Evolutionary conservation across 148 eudicot genomes (phyloP), one percentile per base, ranked within the genome.

Genomic region (Rhododendron vialii): DNA sequence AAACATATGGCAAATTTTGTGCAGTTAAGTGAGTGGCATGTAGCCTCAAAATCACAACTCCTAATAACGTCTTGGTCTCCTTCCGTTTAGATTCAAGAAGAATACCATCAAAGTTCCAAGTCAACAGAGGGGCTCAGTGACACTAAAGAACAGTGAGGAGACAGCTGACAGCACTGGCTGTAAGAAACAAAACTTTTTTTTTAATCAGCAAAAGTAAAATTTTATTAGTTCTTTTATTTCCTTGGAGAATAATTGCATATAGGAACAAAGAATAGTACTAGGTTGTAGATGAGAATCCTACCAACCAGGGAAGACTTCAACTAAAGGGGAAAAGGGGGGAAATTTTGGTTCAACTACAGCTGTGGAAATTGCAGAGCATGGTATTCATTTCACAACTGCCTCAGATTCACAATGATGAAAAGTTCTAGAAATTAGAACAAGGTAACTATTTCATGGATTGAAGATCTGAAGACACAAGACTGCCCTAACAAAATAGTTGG

Each of bases 81-180:
- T 35, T 14, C 4, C 3, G 22, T 74, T 71, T 71, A 30, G 77
- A 35, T 33, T 74, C 78, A 74, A 74, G 38, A 74, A 74, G 45
- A 33, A 30, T 67, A 67, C 80, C 53, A 41, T 43, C 7, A 47
- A 78, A 45, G 30, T 78, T 43, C 53, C 17, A 45, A 45, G 30
- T 10, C 11, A 22, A 78, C n/a, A 78, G 53, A 24, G 81, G 81
- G 53, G 30, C 48, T 35, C 48, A 36, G 79, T 18, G 47, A 18
- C 45, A 15, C 24, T 33, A 73, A 18, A 75, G 78, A 36, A 75
- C 47, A 75, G n/a, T 78, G 81, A 78, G 53, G 81, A 78, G 81
- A 78, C 81, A 22, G 30, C 33, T 43, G 81, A 78, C 53, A 22
- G 30, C 18, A 45, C 81, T 78, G 28, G 15, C 33, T 77, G 28